A percentile compares a stretch with the other conserved stretches of the same genome.
These are phyloP conservation scores for Phytophthora constricta DNA, from an alignment of 352 stramenopile genomes.

Conservation along the genomic window DNA sequence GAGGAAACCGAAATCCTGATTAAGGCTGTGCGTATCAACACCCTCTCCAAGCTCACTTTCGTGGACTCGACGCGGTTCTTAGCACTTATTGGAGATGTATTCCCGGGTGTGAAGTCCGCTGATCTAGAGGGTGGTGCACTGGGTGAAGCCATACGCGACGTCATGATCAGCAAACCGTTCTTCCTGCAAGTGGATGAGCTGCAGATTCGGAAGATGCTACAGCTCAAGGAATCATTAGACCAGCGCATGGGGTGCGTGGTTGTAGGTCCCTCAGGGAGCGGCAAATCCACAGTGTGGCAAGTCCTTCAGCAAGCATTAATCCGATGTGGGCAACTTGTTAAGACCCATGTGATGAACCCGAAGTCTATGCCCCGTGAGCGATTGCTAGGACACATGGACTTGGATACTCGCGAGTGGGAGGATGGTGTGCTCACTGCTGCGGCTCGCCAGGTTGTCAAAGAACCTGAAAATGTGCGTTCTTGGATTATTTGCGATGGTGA, in stretches of 20 bases:
- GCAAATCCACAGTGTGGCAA: slow-evolving; percentile 95
- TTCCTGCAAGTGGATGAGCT: slow-evolving; percentile 88
- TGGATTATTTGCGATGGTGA: slow-evolving; percentile 98
- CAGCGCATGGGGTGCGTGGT: slow-evolving; percentile 96
- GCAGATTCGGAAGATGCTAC: slow-evolving; percentile 95
- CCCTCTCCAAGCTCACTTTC: slow-evolving; percentile 95
- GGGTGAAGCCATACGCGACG: slow-evolving; percentile 84
- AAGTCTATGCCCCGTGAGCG: slow-evolving; percentile 94
- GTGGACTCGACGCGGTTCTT: slow-evolving; percentile 91
- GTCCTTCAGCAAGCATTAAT: slow-evolving; percentile 91
- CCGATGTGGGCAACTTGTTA: slow-evolving; percentile 85
- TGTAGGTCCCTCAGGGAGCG: slow-evolving; percentile 92
- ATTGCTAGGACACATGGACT: slow-evolving; percentile 94
- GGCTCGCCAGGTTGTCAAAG: slow-evolving; percentile 91
- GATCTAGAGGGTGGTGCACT: slow-evolving; percentile 88
- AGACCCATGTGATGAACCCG: slow-evolving; percentile 96
- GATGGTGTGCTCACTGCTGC: slow-evolving; percentile 95
- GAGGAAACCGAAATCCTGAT: slow-evolving; percentile 94
- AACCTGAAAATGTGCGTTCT: slow-evolving; percentile 85
- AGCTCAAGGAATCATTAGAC: slow-evolving; percentile 95
- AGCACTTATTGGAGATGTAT: slow-evolving; percentile 93
- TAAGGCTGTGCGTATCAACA: slow-evolving; percentile 96
- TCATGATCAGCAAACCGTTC: slow-evolving; percentile 92
- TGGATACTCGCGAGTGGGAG: slow-evolving; percentile 95
- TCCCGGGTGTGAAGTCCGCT: slow-evolving; percentile 85